Conservation (phyloP, 2,329 filamentous ascomycete genomes). For the Aspergillus transmontanensis region DNA sequence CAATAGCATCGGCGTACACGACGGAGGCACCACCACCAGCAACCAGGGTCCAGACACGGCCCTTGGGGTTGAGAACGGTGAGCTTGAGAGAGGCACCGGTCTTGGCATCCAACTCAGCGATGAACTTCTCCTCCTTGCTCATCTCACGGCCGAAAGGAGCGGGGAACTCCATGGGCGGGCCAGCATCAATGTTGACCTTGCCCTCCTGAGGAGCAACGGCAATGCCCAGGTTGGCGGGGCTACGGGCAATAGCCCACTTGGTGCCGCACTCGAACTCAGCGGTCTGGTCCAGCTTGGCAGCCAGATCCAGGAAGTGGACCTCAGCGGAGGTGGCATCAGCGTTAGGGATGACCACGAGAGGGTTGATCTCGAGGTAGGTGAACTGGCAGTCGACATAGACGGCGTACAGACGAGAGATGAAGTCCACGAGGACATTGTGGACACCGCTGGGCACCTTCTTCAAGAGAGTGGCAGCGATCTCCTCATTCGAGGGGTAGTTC, state of each 20-base stretch:
- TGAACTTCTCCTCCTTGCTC: slow-evolving; percentile 98
- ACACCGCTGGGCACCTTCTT: slow-evolving; percentile 93
- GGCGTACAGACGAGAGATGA: slow-evolving; percentile 96
- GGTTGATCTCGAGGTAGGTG: slow-evolving; percentile 99
- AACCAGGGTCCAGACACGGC: slow-evolving; percentile 96
- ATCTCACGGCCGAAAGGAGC: slow-evolving; percentile 98
- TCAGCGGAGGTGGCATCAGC: slow-evolving; percentile 86
- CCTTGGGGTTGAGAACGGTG: slow-evolving; percentile 87
- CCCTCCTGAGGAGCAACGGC: slow-evolving; percentile 65
- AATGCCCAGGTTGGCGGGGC: slow-evolving; percentile 83
- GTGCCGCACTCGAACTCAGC: slow-evolving; percentile 99
- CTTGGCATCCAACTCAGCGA: slow-evolving; percentile 97
- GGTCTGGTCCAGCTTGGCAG: slow-evolving; percentile 98
- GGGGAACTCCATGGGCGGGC: slow-evolving; percentile 98
- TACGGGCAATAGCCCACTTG: slow-evolving; percentile 97
- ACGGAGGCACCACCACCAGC: slow-evolving; percentile 99
- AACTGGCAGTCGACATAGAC: slow-evolving; percentile 99
- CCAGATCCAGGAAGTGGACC: slow-evolving; percentile 97
- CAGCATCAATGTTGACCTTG: slow-evolving; percentile 92
- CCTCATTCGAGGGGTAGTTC: slow-evolving; percentile 93
- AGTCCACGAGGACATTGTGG: slow-evolving; percentile 98
- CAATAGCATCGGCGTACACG: slow-evolving; percentile 98
- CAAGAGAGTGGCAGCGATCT: slow-evolving; percentile 81
- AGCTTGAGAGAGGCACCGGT: slow-evolving; percentile 98
- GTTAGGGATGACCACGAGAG: slow-evolving; percentile 96